A percentile compares a stretch with the other conserved stretches of the same genome.
Conservation (phyloP, 768 basidiomycete species). For the Lanmaoa pseudosensibilis region DNA sequence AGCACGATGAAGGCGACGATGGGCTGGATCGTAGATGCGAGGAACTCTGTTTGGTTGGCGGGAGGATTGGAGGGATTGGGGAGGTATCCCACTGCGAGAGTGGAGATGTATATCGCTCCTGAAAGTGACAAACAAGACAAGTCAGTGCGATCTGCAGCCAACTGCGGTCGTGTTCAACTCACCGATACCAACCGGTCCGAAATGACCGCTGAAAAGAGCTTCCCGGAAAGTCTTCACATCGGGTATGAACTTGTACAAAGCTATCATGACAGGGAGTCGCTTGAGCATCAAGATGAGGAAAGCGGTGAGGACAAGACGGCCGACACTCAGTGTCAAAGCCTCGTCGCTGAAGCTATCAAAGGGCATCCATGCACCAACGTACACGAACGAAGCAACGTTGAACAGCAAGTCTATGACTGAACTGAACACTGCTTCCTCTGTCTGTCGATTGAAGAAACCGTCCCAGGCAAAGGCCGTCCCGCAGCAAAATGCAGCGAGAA, state of each 20-base stretch:
- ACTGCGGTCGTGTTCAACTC: conserved; percentile 13
- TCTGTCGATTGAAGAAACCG: conserved; percentile 89
- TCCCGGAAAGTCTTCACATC: conserved; percentile 94
- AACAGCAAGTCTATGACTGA: conserved; percentile 95
- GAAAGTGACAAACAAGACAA: neutral
- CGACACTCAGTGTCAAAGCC: conserved; percentile 68
- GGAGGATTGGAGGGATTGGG: conserved; percentile 47
- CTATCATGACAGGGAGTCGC: conserved; percentile 81
- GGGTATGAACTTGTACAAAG: conserved; percentile 89
- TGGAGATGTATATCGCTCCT: conserved; percentile 93
- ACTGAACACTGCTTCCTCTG: conserved; percentile 92
- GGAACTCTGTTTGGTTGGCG: conserved; percentile 56
- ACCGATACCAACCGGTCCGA: conserved; percentile 86
- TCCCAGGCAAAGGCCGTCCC: conserved; percentile 98
- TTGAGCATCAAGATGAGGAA: conserved; percentile 80
- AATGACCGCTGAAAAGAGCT: conserved; percentile 93
- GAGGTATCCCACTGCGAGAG: conserved; percentile 67
- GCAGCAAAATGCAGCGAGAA: conserved; percentile 92
- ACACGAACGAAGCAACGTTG: conserved; percentile 94
- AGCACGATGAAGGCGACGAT: conserved; percentile 96
- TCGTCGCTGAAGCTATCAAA: conserved; percentile 75
- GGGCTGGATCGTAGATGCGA: conserved; percentile 81
- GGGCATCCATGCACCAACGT: conserved; percentile 97
- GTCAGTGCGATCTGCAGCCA: conserved; percentile 1
- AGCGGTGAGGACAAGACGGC: conserved; percentile 83